phyloP scores from a whole-genome alignment of 306 rosid genomes.

The Senna siamea region DNA sequence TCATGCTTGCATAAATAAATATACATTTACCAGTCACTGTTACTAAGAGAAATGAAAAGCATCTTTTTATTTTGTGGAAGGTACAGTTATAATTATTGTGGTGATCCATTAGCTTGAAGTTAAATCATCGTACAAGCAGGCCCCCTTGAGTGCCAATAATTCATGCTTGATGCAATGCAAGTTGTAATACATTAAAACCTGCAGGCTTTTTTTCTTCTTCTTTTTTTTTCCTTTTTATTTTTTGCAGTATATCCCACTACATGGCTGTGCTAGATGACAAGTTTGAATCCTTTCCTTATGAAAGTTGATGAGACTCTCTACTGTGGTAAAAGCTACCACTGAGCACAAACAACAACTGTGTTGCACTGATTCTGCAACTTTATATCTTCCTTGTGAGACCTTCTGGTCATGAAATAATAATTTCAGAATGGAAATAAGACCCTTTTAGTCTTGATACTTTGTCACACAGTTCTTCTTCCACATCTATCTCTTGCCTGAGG shows the following conservation, averaged over 20 bases:
- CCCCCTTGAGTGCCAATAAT: slow-evolving; percentile 44
- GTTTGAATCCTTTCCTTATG: slow-evolving; percentile 33
- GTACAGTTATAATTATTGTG: slow-evolving; percentile 14
- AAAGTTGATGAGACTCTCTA: slow-evolving; percentile 30
- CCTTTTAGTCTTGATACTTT: not conserved
- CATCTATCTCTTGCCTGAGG: too few species aligned
- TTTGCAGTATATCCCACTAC: slow-evolving; percentile 32
- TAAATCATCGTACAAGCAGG: slow-evolving; percentile 38
- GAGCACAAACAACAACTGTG: slow-evolving; percentile 32
- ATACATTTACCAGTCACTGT: slow-evolving; percentile 8
- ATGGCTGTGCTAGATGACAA: slow-evolving; percentile 41
- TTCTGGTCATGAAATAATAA: slow-evolving; percentile 32
- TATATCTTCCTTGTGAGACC: slow-evolving; percentile 31
- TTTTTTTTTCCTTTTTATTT: not conserved
- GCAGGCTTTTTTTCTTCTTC: slow-evolving; percentile 31
- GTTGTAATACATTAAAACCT: slow-evolving; percentile 41
- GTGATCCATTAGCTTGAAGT: slow-evolving; percentile 27
- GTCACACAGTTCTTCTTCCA: too few species aligned
- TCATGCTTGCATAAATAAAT: slow-evolving; percentile 1
- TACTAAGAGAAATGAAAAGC: slow-evolving; percentile 14
- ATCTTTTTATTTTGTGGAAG: slow-evolving; percentile 28
- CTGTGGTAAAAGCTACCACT: slow-evolving; percentile 40
- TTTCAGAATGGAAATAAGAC: slow-evolving; percentile 24
- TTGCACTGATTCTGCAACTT: slow-evolving; percentile 26
- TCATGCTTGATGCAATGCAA: slow-evolving; percentile 40